Evolutionary conservation across 106 monocot genomes (phyloP).

Genomic region (Xerophyta viscosa): DNA sequence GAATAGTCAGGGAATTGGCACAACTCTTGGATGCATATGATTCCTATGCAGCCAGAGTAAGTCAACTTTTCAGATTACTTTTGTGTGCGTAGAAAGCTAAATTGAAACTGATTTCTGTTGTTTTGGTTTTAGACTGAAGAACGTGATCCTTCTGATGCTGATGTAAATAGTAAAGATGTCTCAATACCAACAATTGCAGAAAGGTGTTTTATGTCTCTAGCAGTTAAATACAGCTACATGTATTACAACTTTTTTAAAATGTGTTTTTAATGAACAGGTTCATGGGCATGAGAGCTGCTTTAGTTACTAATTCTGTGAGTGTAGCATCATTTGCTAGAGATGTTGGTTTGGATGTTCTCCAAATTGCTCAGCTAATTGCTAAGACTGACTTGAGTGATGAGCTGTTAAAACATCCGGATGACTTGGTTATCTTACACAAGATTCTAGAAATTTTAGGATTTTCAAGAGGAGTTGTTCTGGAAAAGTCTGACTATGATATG

Average conservation of each 20-base stretch:
- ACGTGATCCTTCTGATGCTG: conserved; percentile 14
- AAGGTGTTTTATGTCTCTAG: conserved; percentile 38
- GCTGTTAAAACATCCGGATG: not conserved
- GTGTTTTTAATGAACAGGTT: conserved; percentile 36
- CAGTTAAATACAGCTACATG: too few relatives aligned
- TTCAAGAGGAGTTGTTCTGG: conserved; percentile 43
- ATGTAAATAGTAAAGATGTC: conserved; percentile 15
- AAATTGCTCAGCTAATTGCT: conserved; percentile 25
- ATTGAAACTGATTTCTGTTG: too few relatives aligned
- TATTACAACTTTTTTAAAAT: too few relatives aligned
- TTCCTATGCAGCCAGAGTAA: conserved; percentile 36
- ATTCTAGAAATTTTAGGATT: conserved; percentile 56
- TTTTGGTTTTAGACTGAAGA: conserved; percentile 35
- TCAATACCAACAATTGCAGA: conserved; percentile 29
- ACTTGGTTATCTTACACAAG: conserved; percentile 13
- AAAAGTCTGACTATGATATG: conserved; percentile 67
- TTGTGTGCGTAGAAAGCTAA: too few relatives aligned
- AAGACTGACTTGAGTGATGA: conserved; percentile 7
- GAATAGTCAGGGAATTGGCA: conserved; percentile 59
- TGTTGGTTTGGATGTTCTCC: conserved; percentile 48
- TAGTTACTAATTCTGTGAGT: conserved; percentile 35
- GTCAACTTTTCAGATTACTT: conserved; percentile 7
- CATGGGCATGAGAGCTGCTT: conserved; percentile 79
- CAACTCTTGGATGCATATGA: conserved; percentile 84
- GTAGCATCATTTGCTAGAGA: conserved; percentile 46